These are phyloP conservation scores for Suillus paluster DNA, from an alignment of 768 basidiomycete species.

Conservation along the genomic window DNA sequence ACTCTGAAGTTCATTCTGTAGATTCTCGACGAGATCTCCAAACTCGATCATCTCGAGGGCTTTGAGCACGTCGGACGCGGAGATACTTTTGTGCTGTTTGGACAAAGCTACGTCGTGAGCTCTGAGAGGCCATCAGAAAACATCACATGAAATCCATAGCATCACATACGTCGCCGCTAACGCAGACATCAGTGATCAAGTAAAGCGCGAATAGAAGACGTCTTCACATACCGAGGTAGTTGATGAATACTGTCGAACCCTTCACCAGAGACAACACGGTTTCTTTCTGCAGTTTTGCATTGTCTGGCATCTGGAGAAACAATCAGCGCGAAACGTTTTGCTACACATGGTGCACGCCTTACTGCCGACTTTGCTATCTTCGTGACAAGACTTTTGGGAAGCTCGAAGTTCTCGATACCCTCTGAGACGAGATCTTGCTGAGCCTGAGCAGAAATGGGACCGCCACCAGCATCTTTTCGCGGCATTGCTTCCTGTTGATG, in stretches of 20 bases:
- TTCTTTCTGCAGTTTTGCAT: conserved; percentile 88
- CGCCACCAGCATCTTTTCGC: conserved; percentile 62
- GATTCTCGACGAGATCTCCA: conserved; percentile 64
- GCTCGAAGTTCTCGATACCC: conserved; percentile 88
- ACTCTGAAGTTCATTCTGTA: conserved; percentile 72
- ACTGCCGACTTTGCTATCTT: conserved; percentile 88
- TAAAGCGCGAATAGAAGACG: not conserved
- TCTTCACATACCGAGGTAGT: conserved; percentile 73
- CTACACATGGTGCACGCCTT: conserved; percentile 24
- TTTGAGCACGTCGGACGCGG: conserved; percentile 88
- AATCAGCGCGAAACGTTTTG: not conserved
- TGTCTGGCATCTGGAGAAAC: conserved; percentile 70
- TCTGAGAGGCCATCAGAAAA: conserved; percentile 41
- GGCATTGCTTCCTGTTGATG: conserved; percentile 51
- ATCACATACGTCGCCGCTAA: conserved; percentile 51
- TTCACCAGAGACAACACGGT: conserved; percentile 84
- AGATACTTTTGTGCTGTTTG: conserved; percentile 86
- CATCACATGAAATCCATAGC: not conserved
- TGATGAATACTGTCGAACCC: conserved; percentile 94
- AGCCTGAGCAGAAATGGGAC: conserved; percentile 67
- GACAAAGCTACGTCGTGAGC: conserved; percentile 88
- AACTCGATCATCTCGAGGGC: conserved; percentile 83
- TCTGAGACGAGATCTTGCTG: conserved; percentile 83
- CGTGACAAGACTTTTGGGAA: conserved; percentile 82
- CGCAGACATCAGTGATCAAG: conserved; percentile 6